Base-by-base conservation (phyloP, 805 yeast genomes). In the Diddensiella caesifluorescens region DNA sequence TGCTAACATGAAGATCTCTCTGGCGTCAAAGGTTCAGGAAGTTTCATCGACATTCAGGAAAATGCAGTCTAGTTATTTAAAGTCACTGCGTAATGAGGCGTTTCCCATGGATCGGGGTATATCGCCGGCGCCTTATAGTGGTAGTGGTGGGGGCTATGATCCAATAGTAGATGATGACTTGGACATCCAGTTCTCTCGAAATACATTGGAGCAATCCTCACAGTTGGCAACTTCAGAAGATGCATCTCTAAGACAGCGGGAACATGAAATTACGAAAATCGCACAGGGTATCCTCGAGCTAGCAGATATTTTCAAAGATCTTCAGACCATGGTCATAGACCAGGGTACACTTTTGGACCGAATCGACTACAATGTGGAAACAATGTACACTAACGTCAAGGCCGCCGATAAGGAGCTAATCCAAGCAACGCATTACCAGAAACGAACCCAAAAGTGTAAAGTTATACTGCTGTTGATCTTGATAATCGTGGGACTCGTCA, bases 211-310 rank as follows among this genome's bases (percentile, higher is more conserved):
- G 35, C 53, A 54, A 27, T 63, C 54, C 38, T 69, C 57, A 41
- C 57, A 25, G 35, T 35, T 42, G 31, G 47, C 46, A 6, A 27
- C 39, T 12, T 53, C 70, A 4, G 62, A 67, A 28, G 73, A 69
- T 44, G 62, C 63, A 20, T 62, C 64, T 41, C 61, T 84, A 27
- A 73, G 77, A 42, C 86, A 83, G 52, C 71, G 98, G 41, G 98
- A 92, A 56, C 75, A 79, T 40, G 98, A 90, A 56, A 92, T 92
- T 40, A 83, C 83, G 23, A 83, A 83, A 51, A 73, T 92, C 41
- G 97, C 98, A 3, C 86, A 85, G 69, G 95, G 97, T 39, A 95
- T 92, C 34, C 67, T 90, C 30, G 99, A 92, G 59, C 85, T 92
- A 1, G 83, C 94, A 22, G 86, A 90, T 1, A 90, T 92, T 34